These are phyloP conservation scores for Cymbopogon flexuosus DNA, from an alignment of 202 grass and related monocot species.

Conservation along the genomic window DNA sequence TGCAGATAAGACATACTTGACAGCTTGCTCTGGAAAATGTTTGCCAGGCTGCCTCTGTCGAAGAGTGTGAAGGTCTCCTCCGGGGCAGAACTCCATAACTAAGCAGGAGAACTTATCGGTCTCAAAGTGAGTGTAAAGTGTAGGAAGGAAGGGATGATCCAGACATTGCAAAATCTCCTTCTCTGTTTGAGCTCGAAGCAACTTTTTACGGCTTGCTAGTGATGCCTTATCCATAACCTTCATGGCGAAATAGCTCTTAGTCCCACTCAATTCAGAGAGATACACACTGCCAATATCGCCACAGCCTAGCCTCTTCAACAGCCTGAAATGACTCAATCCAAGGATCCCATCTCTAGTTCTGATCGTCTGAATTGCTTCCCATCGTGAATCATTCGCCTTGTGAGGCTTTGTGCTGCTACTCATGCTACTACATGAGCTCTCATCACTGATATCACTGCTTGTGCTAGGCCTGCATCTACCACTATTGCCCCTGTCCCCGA, in stretches of 20 bases:
- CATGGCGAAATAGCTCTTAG: conserved; percentile 70
- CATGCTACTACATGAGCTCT: conserved; percentile 76
- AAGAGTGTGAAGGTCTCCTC: conserved; percentile 71
- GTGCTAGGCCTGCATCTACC: conserved; percentile 57
- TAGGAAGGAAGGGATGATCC: conserved; percentile 80
- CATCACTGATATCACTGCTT: conserved; percentile 76
- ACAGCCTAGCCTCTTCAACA: conserved; percentile 65
- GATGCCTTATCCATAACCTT: conserved; percentile 72
- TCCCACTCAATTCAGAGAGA: conserved; percentile 64
- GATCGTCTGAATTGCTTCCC: conserved; percentile 64
- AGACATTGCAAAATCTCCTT: conserved; percentile 73
- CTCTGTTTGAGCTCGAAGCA: conserved; percentile 74
- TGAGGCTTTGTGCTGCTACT: conserved; percentile 65
- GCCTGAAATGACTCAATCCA: conserved; percentile 66
- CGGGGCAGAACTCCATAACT: conserved; percentile 85
- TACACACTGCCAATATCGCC: conserved; percentile 84
- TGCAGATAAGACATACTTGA: conserved; percentile 53
- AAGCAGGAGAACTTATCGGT: conserved; percentile 86
- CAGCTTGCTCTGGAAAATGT: conserved; percentile 73
- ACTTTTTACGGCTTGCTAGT: conserved; percentile 68
- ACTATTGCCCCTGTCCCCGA: conserved; percentile 43
- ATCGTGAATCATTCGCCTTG: conserved; percentile 71
- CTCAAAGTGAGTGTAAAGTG: conserved; percentile 72
- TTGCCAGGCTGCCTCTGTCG: conserved; percentile 77
- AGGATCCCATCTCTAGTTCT: conserved; percentile 49